phyloP scores from a whole-genome alignment of 1,284 basidiomycete species.

The Sanghuangporus sanghuang region DNA sequence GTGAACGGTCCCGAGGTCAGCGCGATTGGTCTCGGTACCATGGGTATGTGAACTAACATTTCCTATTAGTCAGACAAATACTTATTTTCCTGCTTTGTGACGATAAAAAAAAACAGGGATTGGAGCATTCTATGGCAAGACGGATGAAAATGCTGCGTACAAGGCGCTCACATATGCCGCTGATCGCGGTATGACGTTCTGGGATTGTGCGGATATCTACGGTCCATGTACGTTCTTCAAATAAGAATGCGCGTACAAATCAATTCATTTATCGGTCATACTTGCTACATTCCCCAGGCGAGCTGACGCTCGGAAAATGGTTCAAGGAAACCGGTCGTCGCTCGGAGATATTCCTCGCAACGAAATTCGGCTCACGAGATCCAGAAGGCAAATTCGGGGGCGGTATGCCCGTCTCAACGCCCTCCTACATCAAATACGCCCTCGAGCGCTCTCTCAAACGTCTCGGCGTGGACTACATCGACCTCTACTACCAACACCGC shows the following conservation, averaged over 20 bases:
- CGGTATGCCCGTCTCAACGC: slow-evolving; percentile 20
- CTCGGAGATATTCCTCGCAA: slow-evolving; percentile 26
- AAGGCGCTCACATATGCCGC: slow-evolving; percentile 6
- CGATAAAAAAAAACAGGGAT: neutral
- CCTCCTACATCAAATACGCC: slow-evolving; percentile 21
- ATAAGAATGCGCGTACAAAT: neutral
- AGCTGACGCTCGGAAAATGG: slow-evolving; percentile 14
- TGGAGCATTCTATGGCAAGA: slow-evolving; percentile 11
- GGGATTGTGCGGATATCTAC: slow-evolving; percentile 13
- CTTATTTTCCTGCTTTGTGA: neutral
- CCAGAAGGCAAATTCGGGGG: slow-evolving; percentile 1
- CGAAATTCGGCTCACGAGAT: slow-evolving; percentile 23
- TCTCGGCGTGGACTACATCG: slow-evolving; percentile 25
- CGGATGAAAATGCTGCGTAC: slow-evolving; percentile 5
- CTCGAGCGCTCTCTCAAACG: slow-evolving; percentile 23
- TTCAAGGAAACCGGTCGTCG: slow-evolving; percentile 20
- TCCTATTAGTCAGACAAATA: neutral
- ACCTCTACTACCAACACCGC: slow-evolving; percentile 29
- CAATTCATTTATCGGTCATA: neutral
- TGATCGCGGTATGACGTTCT: slow-evolving; percentile 14
- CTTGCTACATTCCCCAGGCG: neutral
- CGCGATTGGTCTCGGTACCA: slow-evolving; percentile 10
- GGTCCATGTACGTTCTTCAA: neutral
- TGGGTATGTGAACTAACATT: slow-evolving; percentile 2
- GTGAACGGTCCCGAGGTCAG: slow-evolving; percentile 3